Evolutionary conservation across 2,329 filamentous ascomycete genomes (phyloP), one percentile per base, ranked within the genome.

Genomic region (Arthroderma sp.): DNA sequence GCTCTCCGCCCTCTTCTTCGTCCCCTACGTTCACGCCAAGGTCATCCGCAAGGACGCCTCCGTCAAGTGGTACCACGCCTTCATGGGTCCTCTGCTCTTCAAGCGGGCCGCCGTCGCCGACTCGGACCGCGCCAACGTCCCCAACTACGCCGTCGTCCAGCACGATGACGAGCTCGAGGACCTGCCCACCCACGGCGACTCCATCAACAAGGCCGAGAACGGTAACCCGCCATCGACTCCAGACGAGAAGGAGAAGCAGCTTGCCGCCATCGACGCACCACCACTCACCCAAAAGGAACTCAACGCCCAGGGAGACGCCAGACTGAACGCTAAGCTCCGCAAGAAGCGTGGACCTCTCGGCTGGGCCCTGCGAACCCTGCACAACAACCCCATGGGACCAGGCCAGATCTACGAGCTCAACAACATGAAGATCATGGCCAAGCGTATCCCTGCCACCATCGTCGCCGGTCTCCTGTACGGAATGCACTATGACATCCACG

Each of bases 401-500:
- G 88, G 87, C 55, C 77, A 84, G 66, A 79, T 91, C 62, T 88
- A 91, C 73, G 87, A 91, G 73, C 64, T 78, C 19, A 76, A 83
- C 72, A 91, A 91, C 77, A 73, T 90, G 61, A 79, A 78, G 67
- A 79, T 79, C 54, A 59, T 84, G 21, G 28, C 76, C 60, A 85
- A 81, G 72, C 85, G 87, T 21, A 67, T 91, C 7, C 87, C 87
- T 0, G 86, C 88, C 54, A 79, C 79, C 71, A 68, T 87, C 60
- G 77, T 83, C 44, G 77, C 76, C 62, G 86, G 77, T 57, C 67
- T 76, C 15, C 79, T 90, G 55, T 91, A 91, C 68, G 88, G 88
- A 70, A 68, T 85, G 25, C 77, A 91, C 78, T 91, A 91, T 73
- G 87, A 91, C 64, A 91, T 91, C 66, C 87, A 91, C 77, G 79